phyloP scores from a whole-genome alignment of 2,329 filamentous ascomycete species.

The Penicillium glabrum region DNA sequence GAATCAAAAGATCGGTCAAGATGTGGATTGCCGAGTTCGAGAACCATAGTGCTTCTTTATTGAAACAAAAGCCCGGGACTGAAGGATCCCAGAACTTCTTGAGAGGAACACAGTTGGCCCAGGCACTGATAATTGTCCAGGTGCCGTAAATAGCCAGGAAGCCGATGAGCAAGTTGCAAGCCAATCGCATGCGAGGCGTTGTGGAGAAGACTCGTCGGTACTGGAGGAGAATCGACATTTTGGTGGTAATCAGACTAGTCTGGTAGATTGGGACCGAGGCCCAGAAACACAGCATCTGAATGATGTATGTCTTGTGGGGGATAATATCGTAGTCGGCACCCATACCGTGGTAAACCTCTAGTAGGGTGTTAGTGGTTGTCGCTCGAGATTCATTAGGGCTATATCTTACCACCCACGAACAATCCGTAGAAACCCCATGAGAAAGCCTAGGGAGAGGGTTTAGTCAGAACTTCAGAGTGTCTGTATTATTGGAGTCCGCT shows the following conservation, averaged over 20 bases:
- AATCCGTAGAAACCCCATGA: slow-evolving; percentile 33
- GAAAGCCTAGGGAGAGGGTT: slow-evolving; percentile 16
- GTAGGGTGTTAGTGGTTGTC: background rate
- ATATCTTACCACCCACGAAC: slow-evolving; percentile 27
- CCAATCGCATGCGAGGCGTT: slow-evolving; percentile 30
- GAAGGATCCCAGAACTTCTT: slow-evolving; percentile 30
- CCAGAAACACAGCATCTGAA: slow-evolving; percentile 36
- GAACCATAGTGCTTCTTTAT: slow-evolving; percentile 44
- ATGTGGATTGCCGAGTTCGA: slow-evolving; percentile 46
- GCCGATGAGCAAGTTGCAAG: slow-evolving; percentile 34
- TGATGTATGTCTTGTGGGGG: slow-evolving; percentile 14
- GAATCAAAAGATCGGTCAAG: slow-evolving; percentile 42
- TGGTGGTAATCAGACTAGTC: slow-evolving; percentile 33
- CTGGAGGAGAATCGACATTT: slow-evolving; percentile 37
- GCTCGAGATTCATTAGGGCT: background rate
- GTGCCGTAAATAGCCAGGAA: slow-evolving; percentile 32
- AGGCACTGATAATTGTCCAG: slow-evolving; percentile 33
- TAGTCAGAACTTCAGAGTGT: background rate
- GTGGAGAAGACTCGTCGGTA: slow-evolving; percentile 37
- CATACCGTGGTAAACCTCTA: slow-evolving; percentile 32
- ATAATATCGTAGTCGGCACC: slow-evolving; percentile 25
- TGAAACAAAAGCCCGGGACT: slow-evolving; percentile 34
- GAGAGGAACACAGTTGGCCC: slow-evolving; percentile 32
- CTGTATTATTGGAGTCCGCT: background rate
- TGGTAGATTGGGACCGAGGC: slow-evolving; percentile 36